Evolutionary conservation across 2,329 filamentous ascomycete species (phyloP), one percentile per base, ranked within the genome.

Genomic region (Alternaria gansuensis): DNA sequence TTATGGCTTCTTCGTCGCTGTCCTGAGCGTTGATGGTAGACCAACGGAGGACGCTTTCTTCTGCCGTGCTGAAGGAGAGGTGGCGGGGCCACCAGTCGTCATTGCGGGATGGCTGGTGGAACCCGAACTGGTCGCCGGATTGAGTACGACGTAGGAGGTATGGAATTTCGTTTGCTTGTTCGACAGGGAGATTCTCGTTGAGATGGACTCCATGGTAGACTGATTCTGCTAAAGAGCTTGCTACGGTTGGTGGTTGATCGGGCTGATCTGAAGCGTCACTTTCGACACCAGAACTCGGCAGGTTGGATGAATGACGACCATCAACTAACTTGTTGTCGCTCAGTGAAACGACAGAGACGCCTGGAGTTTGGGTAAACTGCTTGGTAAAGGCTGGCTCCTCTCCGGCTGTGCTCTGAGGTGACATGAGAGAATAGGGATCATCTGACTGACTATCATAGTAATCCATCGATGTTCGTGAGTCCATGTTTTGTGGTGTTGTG

Each of bases 1-100:
- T 54, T 11, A 57, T 33, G 10, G 64, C 59, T 31, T 78, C 74
- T 44, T 67, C 62, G 14, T 63, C 41, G 8, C 11, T 21, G 39
- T 23, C 10, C 59, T 54, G 31, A 11, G 75, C 75, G 31, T 62
- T 54, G 17, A 72, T 57, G 58, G 55, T 58, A 2, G 51, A 43
- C 90, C 90, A 93, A 14, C 79, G 81, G 1, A 93, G 78, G 7
- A 93, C 79, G n/a, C 88, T 90, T 60, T 92, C 89, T 77, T 91
- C 90, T 1, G 89, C 90, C 43, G 89, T 84, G 57, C 88, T 88
- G 74, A 93, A 93, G 4, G 90, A 93, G 63, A 93, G 82, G 41
- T 90, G 85, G 2, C 90, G 87, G 1, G 90, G 86, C 85, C 88
- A 91, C 57, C 85, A 85, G 28, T 82, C 82, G 61, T 90, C 87